These are phyloP conservation scores for Botrytis porri DNA, from an alignment of 2,329 filamentous ascomycete genomes.

Conservation along the genomic window DNA sequence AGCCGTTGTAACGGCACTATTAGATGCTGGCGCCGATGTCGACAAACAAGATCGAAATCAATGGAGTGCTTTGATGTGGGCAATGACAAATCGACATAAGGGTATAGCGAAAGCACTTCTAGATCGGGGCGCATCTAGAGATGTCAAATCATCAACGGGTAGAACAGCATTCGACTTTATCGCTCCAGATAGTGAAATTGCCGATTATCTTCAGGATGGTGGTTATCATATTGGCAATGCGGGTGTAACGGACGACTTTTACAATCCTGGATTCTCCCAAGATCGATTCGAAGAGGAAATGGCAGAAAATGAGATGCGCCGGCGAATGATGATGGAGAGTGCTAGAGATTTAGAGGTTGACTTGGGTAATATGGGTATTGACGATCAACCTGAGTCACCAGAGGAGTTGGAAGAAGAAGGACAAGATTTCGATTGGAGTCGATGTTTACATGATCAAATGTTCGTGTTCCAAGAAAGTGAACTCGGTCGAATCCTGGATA, in stretches of 20 bases:
- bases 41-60: constrained; percentile 94
- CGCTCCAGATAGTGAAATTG: constrained; percentile 92
- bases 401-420: constrained; percentile 85
- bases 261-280: constrained; percentile 86
- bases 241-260: constrained; percentile 85
- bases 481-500: constrained; percentile 85
- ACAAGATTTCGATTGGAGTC: constrained; percentile 93
- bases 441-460: constrained; percentile 97
- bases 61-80: constrained; percentile 99
- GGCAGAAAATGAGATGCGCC: constrained; percentile 91
- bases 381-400: constrained; percentile 83
- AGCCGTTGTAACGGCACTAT: constrained; percentile 76
- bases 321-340: constrained; percentile 99
- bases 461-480: constrained; percentile 98
- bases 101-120: constrained; percentile 88
- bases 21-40: constrained; percentile 82
- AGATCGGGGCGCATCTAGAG: constrained; percentile 91
- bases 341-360: constrained; percentile 96
- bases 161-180: constrained; percentile 95
- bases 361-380: constrained; percentile 88
- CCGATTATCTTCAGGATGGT: constrained; percentile 89
- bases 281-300: constrained; percentile 96
- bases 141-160: constrained; percentile 90
- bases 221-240: constrained; percentile 85
- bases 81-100: constrained; percentile 98